These are phyloP conservation scores for Histomonas meleagridis DNA, from an alignment of 208 protist species.

Conservation along the genomic window DNA sequence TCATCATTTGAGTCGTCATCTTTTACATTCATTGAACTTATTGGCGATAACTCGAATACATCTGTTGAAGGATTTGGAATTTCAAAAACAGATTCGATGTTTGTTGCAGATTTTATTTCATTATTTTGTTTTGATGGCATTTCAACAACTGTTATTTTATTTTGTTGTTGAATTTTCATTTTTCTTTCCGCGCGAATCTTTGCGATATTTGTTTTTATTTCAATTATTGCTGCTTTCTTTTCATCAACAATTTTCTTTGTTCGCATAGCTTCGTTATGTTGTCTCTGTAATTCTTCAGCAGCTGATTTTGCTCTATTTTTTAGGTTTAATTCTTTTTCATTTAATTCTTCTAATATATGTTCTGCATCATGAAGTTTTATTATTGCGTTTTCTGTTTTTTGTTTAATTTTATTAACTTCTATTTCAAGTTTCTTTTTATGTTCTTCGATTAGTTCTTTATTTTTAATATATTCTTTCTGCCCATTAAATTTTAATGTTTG, in stretches of 20 bases:
- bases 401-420: background rate
- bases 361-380: background rate
- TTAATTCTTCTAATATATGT: background rate
- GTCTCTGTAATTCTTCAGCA: background rate
- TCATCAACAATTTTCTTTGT: background rate
- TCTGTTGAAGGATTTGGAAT: background rate
- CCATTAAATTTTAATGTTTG: background rate
- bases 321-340: background rate
- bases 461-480: background rate
- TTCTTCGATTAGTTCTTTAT: background rate
- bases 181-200: background rate
- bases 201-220: background rate
- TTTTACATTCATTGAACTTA: background rate
- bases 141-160: background rate
- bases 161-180: background rate
- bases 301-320: background rate
- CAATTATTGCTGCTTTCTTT: background rate
- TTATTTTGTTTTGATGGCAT: background rate
- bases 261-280: background rate
- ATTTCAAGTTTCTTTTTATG: background rate
- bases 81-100: background rate
- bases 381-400: background rate
- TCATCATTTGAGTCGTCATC: background rate
- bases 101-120: background rate
- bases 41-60: background rate